These are phyloP conservation scores for Xylariaceae sp. DNA, from an alignment of 2,329 filamentous ascomycete genomes.

Conservation along the genomic window DNA sequence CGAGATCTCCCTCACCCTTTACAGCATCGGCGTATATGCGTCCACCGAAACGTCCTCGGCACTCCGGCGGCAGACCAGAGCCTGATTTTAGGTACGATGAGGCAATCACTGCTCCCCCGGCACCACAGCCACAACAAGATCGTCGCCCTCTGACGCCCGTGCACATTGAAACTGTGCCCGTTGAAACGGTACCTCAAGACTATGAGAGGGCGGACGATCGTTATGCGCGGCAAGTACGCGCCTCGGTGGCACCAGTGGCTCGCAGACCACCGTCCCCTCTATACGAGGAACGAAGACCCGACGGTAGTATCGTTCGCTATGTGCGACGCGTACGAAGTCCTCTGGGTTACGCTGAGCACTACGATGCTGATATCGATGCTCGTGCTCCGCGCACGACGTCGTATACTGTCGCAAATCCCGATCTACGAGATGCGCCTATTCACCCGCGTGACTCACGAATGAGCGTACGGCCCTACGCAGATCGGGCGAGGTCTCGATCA, in stretches of 20 bases:
- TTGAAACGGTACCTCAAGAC: conserved; percentile 24
- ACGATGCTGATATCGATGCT: conserved; percentile 33
- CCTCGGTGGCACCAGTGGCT: conserved; percentile 28
- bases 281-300: conserved; percentile 32
- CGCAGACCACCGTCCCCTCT: conserved; percentile 27
- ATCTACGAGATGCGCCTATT: conserved; percentile 38
- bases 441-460: conserved; percentile 45
- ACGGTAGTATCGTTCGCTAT: conserved; percentile 32
- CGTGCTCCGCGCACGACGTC: conserved; percentile 39
- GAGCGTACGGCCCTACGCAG: conserved; percentile 45
- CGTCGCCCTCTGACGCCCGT: conserved; percentile 23
- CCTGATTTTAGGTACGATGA: conserved; percentile 42
- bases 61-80: conserved; percentile 38
- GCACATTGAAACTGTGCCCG: conserved; percentile 21
- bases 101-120: conserved; percentile 39
- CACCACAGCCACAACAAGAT: conserved; percentile 34
- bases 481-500: conserved; percentile 46
- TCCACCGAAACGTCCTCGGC: conserved; percentile 53
- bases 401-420: conserved; percentile 39
- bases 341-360: conserved; percentile 35
- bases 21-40: conserved; percentile 47
- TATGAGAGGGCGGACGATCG: conserved; percentile 35
- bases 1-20: conserved; percentile 58
- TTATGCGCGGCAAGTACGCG: conserved; percentile 28
- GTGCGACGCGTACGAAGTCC: conserved; percentile 37